Evolutionary conservation across 2,329 filamentous ascomycete species (phyloP).

Genomic region (Fusarium sp.): DNA sequence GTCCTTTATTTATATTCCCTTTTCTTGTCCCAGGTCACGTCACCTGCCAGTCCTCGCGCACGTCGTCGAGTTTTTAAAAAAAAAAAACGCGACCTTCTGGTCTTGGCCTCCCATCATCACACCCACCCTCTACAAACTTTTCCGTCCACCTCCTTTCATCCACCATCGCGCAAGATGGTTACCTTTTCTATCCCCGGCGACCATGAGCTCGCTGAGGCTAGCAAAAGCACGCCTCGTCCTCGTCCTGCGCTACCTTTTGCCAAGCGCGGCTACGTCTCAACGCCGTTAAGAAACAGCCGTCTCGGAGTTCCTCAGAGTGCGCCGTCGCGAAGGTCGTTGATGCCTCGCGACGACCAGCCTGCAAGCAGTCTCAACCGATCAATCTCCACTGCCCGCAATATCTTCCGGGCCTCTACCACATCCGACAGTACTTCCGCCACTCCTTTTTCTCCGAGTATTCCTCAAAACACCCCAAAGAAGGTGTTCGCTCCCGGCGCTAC

Average conservation of each 20-base stretch:
- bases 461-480: conserved; percentile 60
- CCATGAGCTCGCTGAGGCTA: conserved; percentile 48
- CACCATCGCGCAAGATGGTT: conserved; percentile 49
- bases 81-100: conserved; percentile 37
- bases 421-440: conserved; percentile 49
- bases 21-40: conserved; percentile 22
- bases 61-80: conserved; percentile 4
- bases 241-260: conserved; percentile 58
- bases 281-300: conserved; percentile 53
- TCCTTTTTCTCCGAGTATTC: conserved; percentile 60
- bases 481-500: conserved; percentile 61
- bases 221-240: conserved; percentile 54
- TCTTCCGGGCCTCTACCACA: conserved; percentile 57
- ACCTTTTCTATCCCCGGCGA: conserved; percentile 56
- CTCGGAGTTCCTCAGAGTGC: conserved; percentile 55
- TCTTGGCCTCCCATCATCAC: conserved; percentile 26
- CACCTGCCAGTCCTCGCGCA: conserved; percentile 11
- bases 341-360: conserved; percentile 52
- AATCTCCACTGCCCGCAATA: conserved; percentile 55
- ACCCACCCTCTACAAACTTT: conserved; percentile 19
- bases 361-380: conserved; percentile 53
- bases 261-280: conserved; percentile 56
- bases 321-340: conserved; percentile 53
- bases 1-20: conserved; percentile 16
- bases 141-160: conserved; percentile 5